A percentile compares a stretch with the other conserved stretches of the same genome.
Conservation (phyloP, 2,329 filamentous ascomycete genomes). For the Cladosporium sp. region DNA sequence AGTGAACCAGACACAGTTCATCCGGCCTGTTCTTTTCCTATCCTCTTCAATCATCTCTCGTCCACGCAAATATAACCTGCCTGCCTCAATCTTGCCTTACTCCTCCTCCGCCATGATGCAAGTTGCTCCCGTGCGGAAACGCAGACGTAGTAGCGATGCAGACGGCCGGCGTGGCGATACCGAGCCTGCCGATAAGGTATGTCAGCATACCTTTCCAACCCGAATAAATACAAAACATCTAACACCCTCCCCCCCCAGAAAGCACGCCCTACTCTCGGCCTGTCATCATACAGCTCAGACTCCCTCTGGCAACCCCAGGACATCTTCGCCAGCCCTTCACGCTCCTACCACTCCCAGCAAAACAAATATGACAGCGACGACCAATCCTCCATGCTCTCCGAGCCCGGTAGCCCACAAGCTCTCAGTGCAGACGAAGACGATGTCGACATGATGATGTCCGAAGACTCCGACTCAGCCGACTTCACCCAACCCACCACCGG, state of each 20-base stretch:
- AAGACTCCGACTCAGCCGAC: conserved; percentile 16
- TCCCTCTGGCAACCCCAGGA: conserved; percentile 10
- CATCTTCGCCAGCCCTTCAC: conserved; percentile 7
- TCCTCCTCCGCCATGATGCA: conserved; percentile 1
- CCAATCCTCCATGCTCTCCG: conserved; percentile 28
- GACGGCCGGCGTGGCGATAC: background rate
- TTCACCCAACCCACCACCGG: conserved; percentile 19
- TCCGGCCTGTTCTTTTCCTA: conserved; percentile 1
- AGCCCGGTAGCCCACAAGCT: conserved; percentile 29
- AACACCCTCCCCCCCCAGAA: background rate
- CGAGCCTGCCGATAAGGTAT: conserved; percentile 7
- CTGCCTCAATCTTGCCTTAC: conserved; percentile 3
- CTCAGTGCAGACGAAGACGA: conserved; percentile 24
- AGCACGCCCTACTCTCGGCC: conserved; percentile 7
- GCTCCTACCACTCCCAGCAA: conserved; percentile 16
- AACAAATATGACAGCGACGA: conserved; percentile 30
- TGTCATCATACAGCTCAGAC: background rate
- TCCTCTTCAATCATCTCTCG: background rate
- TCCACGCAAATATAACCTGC: too few species aligned
- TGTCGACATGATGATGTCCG: conserved; percentile 13
- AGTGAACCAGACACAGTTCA: background rate
- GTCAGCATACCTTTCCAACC: background rate
- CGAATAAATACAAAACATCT: background rate
- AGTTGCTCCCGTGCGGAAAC: conserved; percentile 1
- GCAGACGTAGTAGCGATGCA: conserved; percentile 10